Conservation (phyloP, 108 stramenopile genomes). For the Nitzschia sp. region DNA sequence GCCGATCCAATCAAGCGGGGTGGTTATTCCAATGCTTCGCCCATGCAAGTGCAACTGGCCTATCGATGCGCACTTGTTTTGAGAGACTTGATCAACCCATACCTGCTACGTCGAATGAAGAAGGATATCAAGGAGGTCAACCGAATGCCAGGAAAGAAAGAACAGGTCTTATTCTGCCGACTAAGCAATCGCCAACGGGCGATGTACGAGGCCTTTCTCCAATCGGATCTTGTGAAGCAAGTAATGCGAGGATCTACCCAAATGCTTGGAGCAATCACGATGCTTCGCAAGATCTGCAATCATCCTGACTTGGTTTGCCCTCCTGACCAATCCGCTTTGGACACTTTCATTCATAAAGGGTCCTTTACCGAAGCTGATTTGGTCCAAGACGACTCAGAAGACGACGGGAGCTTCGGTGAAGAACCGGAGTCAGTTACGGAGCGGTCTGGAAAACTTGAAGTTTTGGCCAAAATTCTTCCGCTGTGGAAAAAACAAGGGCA, state of each 20-base stretch:
- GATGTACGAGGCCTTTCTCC: slow-evolving; percentile 70
- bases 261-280: slow-evolving; percentile 85
- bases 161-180: slow-evolving; percentile 94
- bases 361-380: slow-evolving; percentile 20
- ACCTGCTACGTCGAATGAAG: slow-evolving; percentile 88
- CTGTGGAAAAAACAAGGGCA: slow-evolving; percentile 94
- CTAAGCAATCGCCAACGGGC: slow-evolving; percentile 76
- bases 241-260: slow-evolving; percentile 62
- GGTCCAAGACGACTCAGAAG: slow-evolving; percentile 40
- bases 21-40: slow-evolving; percentile 92
- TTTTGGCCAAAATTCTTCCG: slow-evolving; percentile 90
- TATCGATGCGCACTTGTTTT: slow-evolving; percentile 92
- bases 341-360: slow-evolving; percentile 42
- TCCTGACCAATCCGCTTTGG: slow-evolving; percentile 42
- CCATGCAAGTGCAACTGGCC: slow-evolving; percentile 87
- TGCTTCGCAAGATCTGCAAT: slow-evolving; percentile 95
- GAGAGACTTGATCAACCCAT: slow-evolving; percentile 91
- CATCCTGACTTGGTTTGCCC: slow-evolving; percentile 90
- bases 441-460: slow-evolving; percentile 93
- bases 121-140: slow-evolving; percentile 81
- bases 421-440: slow-evolving; percentile 54
- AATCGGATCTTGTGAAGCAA: slow-evolving; percentile 65
- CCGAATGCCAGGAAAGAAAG: slow-evolving; percentile 91
- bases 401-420: slow-evolving; percentile 48
- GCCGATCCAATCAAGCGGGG: slow-evolving; percentile 90